phyloP scores from a whole-genome alignment of 768 basidiomycete genomes.

The Tulasnella sp. region DNA sequence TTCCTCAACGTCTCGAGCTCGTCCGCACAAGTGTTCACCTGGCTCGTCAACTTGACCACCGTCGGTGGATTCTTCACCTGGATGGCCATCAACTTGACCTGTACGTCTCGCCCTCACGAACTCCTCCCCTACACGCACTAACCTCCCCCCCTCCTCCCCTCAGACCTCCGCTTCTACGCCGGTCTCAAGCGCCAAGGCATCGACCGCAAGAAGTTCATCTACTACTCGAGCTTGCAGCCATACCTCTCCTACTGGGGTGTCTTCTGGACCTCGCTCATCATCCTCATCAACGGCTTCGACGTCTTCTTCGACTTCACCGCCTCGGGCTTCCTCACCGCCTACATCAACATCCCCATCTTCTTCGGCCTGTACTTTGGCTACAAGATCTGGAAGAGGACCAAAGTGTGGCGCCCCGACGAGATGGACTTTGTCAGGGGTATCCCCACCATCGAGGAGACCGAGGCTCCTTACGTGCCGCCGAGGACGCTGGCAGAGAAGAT shows the following conservation, averaged over 20 bases:
- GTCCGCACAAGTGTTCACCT: constrained; percentile 33
- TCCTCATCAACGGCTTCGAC: constrained; percentile 41
- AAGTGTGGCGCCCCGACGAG: constrained; percentile 43
- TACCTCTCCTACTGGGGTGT: constrained; percentile 61
- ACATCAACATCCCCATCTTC: constrained; percentile 41
- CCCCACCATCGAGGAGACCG: constrained; percentile 59
- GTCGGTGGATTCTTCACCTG: constrained; percentile 60
- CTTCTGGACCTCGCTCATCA: constrained; percentile 46
- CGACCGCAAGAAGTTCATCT: constrained; percentile 36
- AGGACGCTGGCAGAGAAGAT: constrained; percentile 41
- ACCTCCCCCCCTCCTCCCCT: constrained; percentile 31
- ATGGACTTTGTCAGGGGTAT: constrained; percentile 71
- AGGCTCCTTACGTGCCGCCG: constrained; percentile 39
- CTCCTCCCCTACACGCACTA: background rate
- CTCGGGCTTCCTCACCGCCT: constrained; percentile 39
- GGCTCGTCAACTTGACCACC: constrained; percentile 30
- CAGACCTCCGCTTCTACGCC: constrained; percentile 51
- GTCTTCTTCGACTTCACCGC: constrained; percentile 57
- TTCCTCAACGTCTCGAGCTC: constrained; percentile 51
- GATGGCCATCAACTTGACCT: constrained; percentile 38
- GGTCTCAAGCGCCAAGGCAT: constrained; percentile 26
- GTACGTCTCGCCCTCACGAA: background rate
- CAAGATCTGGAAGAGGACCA: constrained; percentile 32
- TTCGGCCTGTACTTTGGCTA: constrained; percentile 34
- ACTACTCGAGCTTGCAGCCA: constrained; percentile 32